Base-by-base conservation (phyloP, 257 asterid species). In the Thymus quinquecostatus region DNA sequence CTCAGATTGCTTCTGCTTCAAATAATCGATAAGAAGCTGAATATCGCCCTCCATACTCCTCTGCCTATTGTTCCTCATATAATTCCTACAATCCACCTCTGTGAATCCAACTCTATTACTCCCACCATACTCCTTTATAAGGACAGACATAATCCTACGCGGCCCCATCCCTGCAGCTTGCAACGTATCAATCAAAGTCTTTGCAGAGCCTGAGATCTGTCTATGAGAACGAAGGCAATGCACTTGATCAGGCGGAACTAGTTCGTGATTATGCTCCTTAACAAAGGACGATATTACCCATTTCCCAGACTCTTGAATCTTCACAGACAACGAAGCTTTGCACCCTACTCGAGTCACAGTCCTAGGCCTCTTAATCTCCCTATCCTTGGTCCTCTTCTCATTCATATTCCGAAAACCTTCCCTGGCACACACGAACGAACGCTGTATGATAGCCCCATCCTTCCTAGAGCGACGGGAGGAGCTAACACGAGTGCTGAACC, bases 141-240 rank as follows among this genome's bases (percentile, higher is more conserved):
- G 89, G 43, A 94, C 99, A 13, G 98, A 89, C 99, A 95, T 95
- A 40, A 95, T 95, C 85, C 96, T 81, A 2, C 98, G 89, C 1
- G 99, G 98, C 1, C 99, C 99, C 98, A 95, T 92, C 56, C 99
- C 99, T 66, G 99, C 99, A 61, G 97, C 99, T 89, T 95, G 99
- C 71, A 95, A 81, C 40, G 98, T 92, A 33, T 95, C 99, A 45
- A 95, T 95, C 81, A 95, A 74, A 53, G 98, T 87, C 80, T 95
- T 95, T 28, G 99, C 98, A 36, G 99, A 92, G 27, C 99, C 99
- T 12, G 97, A 89, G 49, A 95, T 92, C 68, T 95, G 99, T 27
- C 98, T 85, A 73, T 95, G 98, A 70, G 99, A 92, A 6, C 99
- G 88, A 21, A 95, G 92, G 77, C 92, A 86, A 77, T 95, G 96